Evolutionary conservation across 305 asterid genomes (phyloP).

Genomic region (Ajuga reptans): DNA sequence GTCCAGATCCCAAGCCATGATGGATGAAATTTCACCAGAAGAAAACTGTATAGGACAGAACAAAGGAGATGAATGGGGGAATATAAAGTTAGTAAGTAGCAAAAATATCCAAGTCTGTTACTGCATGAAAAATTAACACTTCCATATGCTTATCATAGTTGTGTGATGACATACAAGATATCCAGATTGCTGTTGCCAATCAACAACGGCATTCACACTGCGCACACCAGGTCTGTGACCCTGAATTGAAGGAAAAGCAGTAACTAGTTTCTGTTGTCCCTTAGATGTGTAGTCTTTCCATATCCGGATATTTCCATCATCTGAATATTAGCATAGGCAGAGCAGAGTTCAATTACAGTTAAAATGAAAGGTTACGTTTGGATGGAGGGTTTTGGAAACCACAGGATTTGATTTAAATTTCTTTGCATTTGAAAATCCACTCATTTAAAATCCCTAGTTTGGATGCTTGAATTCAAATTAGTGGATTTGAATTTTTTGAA

Average conservation of each 20-base stretch:
- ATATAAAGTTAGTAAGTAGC: neutral
- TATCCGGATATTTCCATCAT: constrained; percentile 84
- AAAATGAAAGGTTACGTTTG: too few relatives aligned
- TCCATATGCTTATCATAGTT: neutral
- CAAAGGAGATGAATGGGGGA: constrained; percentile 18
- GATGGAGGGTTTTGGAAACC: too few relatives aligned
- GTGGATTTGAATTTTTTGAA: too few relatives aligned
- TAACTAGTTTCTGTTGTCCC: constrained; percentile 77
- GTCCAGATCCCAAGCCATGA: constrained; percentile 98
- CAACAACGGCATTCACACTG: constrained; percentile 88
- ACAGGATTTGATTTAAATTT: too few relatives aligned
- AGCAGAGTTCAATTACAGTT: constrained; percentile 11
- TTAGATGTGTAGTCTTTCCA: constrained; percentile 82
- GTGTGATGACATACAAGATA: constrained; percentile 54
- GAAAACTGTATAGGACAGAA: constrained; percentile 50
- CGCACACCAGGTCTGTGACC: constrained; percentile 88
- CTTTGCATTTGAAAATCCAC: too few relatives aligned
- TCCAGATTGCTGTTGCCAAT: constrained; percentile 99
- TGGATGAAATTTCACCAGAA: constrained; percentile 81
- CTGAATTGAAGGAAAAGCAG: constrained; percentile 87
- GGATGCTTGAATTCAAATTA: too few relatives aligned
- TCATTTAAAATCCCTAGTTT: too few relatives aligned
- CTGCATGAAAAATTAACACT: neutral
- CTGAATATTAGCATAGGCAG: constrained; percentile 31
- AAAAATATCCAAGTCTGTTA: constrained; percentile 2